Base-by-base conservation (phyloP, 306 rosid species). In the Vigna mungo region DNA sequence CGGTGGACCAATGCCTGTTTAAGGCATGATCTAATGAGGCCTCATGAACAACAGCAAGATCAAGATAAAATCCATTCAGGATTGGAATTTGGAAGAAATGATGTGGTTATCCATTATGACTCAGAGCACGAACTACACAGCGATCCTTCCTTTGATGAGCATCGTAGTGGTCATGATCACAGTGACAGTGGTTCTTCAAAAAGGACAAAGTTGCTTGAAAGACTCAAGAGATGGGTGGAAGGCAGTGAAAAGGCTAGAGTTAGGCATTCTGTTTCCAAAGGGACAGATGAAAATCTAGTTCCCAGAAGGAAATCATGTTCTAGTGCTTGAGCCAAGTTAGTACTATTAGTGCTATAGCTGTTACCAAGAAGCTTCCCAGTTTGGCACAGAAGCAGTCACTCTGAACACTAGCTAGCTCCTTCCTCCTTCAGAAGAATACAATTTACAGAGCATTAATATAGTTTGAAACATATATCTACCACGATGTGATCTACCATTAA, bases 1-100 rank as follows among this genome's bases (percentile, higher is more conserved):
- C 55, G 89, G 14, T 89, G 93, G 97, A 85, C 52, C 23, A 91
- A 89, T 55, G 91, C 90, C 8, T 89, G 92, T 83, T 69, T 82
- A 74, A 88, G 82, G 80, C 89, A 84, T 9, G 70, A 84, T 74
- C 51, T 90, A 48, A 71, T 44, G 55, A 84, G 81, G 80, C 76
- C 82, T 10, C 66, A 79, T 4, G 89, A 84, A 64, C 62, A 64
- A 67, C 48, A 84, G 17, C 76, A 78, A 23, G 48, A 68, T 44
- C 74, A 63, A 23, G 80, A 81, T 64, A 76, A 61, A 49, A 62
- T 15, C 30, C 74, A 79, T 0, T 36, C 71, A 66, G 80, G 82
- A 48, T 63, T 17, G 13, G 80, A 76, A 62, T 27, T 54, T 49
- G 93, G 86, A 81, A 80, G 56, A 66, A 52, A 75, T 6, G 16